Evolutionary conservation across 805 yeast species (phyloP), one percentile per base, ranked within the genome.

Genomic region (Ogataea nonfermentans): DNA sequence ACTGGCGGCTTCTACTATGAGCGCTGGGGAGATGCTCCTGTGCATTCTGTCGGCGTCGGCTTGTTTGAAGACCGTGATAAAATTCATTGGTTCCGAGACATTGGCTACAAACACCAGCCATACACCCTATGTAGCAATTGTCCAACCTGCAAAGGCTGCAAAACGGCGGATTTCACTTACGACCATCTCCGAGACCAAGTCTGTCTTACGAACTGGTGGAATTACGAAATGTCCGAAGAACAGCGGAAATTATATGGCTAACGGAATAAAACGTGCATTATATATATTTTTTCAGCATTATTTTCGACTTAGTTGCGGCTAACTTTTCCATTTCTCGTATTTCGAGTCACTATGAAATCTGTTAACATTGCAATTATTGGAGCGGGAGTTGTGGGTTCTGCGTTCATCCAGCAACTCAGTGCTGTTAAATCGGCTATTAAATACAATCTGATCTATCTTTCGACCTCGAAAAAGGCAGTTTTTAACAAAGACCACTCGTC

Each of bases 21-120:
- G 59, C 65, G 95, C 41, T 87, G 95, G 95, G 95, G 95, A 3
- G 96, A 87, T 65, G 95, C 95, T 0, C 95, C 95, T 0, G 93
- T 87, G 1, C 93, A 86, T 57, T 78, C 89, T 3, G 54, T 88
- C 30, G 95, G 91, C 0, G 61, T 86, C 24, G 76, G 78, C 6
- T 56, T 86, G 36, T 84, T 88, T 56, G 85, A 81, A 6, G 88
- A 83, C 51, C 81, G 76, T 50, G 59, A 67, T 7, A 70, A 74
- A 38, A 71, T 88, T 25, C 96, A 88, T 56, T 88, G 95, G 93
- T 89, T 89, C 57, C 73, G 87, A 56, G 95, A 85, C 53, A 80
- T 86, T 37, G 95, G 93, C 0, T 85, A 86, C 57, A 67, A 65
- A 38, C 95, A 86, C 59, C 68, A 66, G 40, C 95, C 95, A 1